phyloP scores from a whole-genome alignment of 169 alveolate genomes.

The Condylostoma magnum region DNA sequence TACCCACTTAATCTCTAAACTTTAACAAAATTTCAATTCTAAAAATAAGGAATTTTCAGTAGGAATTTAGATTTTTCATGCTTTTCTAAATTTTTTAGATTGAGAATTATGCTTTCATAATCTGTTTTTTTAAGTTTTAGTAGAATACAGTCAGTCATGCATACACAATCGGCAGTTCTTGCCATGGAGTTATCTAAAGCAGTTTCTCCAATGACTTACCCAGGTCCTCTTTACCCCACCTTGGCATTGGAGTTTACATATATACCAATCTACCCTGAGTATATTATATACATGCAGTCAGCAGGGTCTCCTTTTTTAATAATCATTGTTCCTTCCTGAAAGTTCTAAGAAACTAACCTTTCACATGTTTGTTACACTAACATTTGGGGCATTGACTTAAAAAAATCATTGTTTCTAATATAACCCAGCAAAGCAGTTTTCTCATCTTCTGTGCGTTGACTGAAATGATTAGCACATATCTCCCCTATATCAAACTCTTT shows the following conservation, averaged over 20 bases:
- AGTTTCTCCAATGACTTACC: slow-evolving; percentile 29
- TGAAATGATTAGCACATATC: neutral
- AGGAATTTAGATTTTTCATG: slow-evolving; percentile 32
- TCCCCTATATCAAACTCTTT: neutral
- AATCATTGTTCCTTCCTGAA: neutral
- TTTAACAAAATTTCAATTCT: slow-evolving; percentile 31
- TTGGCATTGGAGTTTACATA: slow-evolving; percentile 12
- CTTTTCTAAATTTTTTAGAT: slow-evolving; percentile 13
- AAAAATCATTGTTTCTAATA: neutral
- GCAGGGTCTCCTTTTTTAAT: slow-evolving; percentile 52
- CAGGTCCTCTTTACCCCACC: neutral
- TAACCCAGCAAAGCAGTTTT: neutral
- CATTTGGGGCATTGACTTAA: neutral
- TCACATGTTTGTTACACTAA: slow-evolving; percentile 8
- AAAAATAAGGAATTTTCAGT: slow-evolving; percentile 20
- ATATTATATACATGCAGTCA: slow-evolving; percentile 48
- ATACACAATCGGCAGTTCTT: slow-evolving; percentile 25
- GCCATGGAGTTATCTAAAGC: slow-evolving; percentile 28
- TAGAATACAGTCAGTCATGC: neutral
- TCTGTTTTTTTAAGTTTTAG: slow-evolving; percentile 23
- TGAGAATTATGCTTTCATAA: neutral
- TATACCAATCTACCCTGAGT: slow-evolving; percentile 30
- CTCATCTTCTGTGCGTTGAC: slow-evolving; percentile 12
- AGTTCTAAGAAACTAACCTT: neutral
- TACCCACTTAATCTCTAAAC: slow-evolving; percentile 26